A percentile compares a stretch with the other conserved stretches of the same genome.
phyloP scores from a whole-genome alignment of 352 stramenopile genomes.

The Phytophthora sp. region DNA sequence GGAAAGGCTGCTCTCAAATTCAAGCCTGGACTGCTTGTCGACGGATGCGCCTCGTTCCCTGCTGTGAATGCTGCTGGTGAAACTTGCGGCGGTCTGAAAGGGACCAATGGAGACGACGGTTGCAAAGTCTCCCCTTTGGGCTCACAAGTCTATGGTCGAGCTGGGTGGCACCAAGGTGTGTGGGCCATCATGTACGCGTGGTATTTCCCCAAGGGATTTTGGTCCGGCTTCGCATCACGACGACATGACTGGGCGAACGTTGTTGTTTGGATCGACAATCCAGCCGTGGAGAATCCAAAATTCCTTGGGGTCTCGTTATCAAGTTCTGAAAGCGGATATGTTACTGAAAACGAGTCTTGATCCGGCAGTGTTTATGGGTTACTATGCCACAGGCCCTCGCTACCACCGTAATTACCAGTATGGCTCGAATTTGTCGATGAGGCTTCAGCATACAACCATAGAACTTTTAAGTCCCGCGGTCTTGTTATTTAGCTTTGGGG shows the following conservation, averaged over 20 bases:
- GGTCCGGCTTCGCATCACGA: not conserved
- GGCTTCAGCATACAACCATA: too few species aligned
- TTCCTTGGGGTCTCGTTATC: not conserved
- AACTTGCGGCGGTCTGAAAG: not conserved
- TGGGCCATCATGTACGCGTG: slow-evolving; percentile 15
- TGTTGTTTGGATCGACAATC: slow-evolving; percentile 11
- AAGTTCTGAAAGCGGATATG: too few species aligned
- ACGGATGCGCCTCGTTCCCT: not conserved
- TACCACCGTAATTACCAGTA: not conserved
- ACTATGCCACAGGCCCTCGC: not conserved
- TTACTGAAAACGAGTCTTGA: not conserved
- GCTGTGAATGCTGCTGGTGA: slow-evolving; percentile 6
- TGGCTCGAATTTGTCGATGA: not conserved
- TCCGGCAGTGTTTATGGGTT: not conserved
- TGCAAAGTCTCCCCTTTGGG: not conserved
- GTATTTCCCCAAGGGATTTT: slow-evolving; percentile 10
- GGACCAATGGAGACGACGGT: not conserved
- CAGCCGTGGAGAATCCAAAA: not conserved
- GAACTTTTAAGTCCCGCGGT: too few species aligned
- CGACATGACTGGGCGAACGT: slow-evolving; percentile 1
- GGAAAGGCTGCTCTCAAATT: slow-evolving; percentile 13
- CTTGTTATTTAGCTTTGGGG: not conserved
- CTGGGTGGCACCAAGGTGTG: not conserved
- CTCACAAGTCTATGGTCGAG: slow-evolving; percentile 18
- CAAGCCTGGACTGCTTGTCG: slow-evolving; percentile 1